Percentiles rank a stretch among this genome's conserved stretches.
Conservation (phyloP, 352 stramenopile genomes). For the Aphanomyces stellatus region DNA sequence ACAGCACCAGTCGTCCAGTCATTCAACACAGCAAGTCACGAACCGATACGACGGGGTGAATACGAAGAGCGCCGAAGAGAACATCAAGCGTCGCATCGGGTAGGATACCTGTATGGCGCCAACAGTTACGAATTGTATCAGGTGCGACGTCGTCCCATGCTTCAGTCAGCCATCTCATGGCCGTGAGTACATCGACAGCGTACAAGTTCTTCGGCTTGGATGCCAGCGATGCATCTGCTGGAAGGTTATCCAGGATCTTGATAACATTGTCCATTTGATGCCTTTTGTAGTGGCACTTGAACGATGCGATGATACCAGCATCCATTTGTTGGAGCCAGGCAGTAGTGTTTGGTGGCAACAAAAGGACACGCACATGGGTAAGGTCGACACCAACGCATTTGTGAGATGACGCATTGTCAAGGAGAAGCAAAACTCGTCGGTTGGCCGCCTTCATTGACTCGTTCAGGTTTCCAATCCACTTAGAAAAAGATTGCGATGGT, state of each 20-base stretch:
- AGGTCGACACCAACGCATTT: background rate
- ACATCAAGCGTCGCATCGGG: background rate
- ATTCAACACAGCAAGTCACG: no score
- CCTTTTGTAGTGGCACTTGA: conserved; percentile 45
- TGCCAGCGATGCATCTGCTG: background rate
- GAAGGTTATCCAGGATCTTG: background rate
- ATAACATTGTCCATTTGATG: conserved; percentile 45
- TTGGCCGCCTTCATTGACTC: conserved; percentile 20
- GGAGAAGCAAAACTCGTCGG: conserved; percentile 23
- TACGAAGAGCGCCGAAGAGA: background rate
- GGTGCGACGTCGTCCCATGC: background rate
- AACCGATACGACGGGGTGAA: no score
- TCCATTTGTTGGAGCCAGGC: conserved; percentile 32
- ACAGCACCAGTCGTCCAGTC: no score
- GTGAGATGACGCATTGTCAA: conserved; percentile 22
- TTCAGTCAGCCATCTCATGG: background rate
- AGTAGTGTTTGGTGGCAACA: conserved; percentile 19
- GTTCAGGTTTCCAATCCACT: conserved; percentile 27
- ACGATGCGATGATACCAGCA: conserved; percentile 32
- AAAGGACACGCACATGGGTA: background rate
- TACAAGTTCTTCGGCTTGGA: background rate
- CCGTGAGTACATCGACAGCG: background rate
- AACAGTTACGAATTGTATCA: background rate
- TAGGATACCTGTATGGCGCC: background rate
- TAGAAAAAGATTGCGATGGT: conserved; percentile 27